A percentile compares a stretch with the other conserved stretches of the same genome.
phyloP scores from a whole-genome alignment of 257 asterid genomes.

The Ocimum tenuiflorum region DNA sequence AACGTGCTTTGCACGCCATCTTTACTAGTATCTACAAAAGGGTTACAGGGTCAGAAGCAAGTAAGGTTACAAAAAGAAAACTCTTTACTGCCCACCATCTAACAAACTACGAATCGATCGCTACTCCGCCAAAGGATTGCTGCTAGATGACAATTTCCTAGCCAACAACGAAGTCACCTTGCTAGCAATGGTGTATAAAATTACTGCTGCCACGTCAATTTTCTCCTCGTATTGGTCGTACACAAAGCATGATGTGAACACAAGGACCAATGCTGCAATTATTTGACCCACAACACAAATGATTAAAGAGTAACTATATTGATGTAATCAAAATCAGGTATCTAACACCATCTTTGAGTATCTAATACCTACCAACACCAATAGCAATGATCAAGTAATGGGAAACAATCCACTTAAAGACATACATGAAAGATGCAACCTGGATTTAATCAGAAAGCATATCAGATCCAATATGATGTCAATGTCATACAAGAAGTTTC shows the following conservation, averaged over 20 bases:
- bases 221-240: conserved; percentile 88
- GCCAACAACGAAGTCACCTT: conserved; percentile 13
- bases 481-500: neutral
- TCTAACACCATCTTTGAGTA: neutral
- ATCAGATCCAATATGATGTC: no score
- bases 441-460: conserved; percentile 26
- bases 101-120: conserved; percentile 18
- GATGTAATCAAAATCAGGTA: neutral
- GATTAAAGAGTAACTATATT: neutral
- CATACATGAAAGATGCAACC: conserved; percentile 52
- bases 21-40: conserved; percentile 32
- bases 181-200: conserved; percentile 11
- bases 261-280: conserved; percentile 59
- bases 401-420: conserved; percentile 52
- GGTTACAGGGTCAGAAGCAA: conserved; percentile 20
- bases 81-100: conserved; percentile 15
- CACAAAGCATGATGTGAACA: conserved; percentile 57
- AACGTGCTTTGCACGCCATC: no score
- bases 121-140: no score
- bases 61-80: conserved; percentile 14
- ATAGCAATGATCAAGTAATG: conserved; percentile 39
- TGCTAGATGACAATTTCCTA: conserved; percentile 11
- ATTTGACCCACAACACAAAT: conserved; percentile 11
- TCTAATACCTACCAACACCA: conserved; percentile 56
- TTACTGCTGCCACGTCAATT: conserved; percentile 39